Evolutionary conservation across 208 protist species (phyloP).

Genomic region (Trichomonas gallinae): DNA sequence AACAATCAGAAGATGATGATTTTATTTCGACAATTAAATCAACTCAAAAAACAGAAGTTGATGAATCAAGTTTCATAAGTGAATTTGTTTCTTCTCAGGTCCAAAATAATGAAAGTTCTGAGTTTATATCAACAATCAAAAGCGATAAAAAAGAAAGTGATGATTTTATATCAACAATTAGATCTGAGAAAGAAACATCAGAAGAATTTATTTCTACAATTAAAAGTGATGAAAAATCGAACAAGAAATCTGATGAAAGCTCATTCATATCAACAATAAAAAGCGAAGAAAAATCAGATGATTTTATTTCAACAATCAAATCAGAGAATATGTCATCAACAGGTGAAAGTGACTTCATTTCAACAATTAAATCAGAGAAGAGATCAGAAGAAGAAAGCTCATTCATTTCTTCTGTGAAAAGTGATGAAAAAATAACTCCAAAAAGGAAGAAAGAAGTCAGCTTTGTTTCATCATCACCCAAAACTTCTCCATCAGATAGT

Average conservation of each 20-base stretch:
- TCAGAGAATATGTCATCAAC: not conserved
- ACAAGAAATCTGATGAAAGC: not conserved
- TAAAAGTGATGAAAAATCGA: not conserved
- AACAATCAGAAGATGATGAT: not conserved
- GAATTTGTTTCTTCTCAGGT: not conserved
- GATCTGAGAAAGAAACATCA: not conserved
- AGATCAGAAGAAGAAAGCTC: not conserved
- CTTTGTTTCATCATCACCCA: not conserved
- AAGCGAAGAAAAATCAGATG: not conserved
- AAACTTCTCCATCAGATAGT: not conserved
- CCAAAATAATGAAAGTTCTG: not conserved
- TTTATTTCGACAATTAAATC: not conserved
- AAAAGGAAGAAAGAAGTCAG: not conserved
- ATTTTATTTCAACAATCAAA: not conserved
- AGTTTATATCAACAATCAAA: not conserved
- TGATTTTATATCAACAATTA: not conserved
- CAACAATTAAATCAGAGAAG: not conserved
- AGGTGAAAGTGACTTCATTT: not conserved
- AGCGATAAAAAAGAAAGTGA: not conserved
- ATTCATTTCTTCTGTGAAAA: not conserved
- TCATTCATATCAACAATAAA: not conserved
- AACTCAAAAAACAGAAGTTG: not conserved
- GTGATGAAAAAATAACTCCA: not conserved
- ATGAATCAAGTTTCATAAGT: not conserved
- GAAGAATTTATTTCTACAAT: not conserved